phyloP scores from a whole-genome alignment of 495 filamentous ascomycete species.

The Margaritispora aquatica region DNA sequence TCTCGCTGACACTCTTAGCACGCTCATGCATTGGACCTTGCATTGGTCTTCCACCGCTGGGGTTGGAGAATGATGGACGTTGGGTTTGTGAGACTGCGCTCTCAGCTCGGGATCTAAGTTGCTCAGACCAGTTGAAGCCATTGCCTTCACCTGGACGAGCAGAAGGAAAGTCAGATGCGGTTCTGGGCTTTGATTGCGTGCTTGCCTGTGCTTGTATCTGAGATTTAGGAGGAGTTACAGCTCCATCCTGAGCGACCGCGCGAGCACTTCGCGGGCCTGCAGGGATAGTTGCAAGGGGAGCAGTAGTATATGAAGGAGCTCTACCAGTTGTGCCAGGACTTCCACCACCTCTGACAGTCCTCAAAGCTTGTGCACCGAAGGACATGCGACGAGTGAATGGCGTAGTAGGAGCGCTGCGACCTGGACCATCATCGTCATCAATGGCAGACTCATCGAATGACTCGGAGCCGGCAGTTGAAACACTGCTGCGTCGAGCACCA shows the following conservation, averaged over 20 bases:
- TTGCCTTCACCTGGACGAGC: constrained; percentile 65
- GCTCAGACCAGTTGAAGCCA: constrained; percentile 88
- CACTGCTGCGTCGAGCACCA: constrained; percentile 62
- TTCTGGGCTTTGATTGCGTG: constrained; percentile 45
- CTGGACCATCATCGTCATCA: constrained; percentile 63
- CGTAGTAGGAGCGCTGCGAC: constrained; percentile 50
- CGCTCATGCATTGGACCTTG: constrained; percentile 51
- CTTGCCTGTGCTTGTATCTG: constrained; percentile 43
- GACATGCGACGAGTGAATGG: constrained; percentile 85
- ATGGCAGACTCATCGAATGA: constrained; percentile 81
- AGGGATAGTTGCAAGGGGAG: constrained; percentile 30
- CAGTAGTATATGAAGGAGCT: constrained; percentile 21
- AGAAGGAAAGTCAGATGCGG: constrained; percentile 51
- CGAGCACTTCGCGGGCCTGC: constrained; percentile 24
- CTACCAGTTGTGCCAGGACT: constrained; percentile 49
- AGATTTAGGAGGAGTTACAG: constrained; percentile 19
- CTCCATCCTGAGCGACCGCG: constrained; percentile 9
- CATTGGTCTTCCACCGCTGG: constrained; percentile 4
- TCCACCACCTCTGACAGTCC: constrained; percentile 35
- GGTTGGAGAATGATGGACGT: constrained; percentile 32
- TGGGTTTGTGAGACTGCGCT: constrained; percentile 60
- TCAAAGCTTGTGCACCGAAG: constrained; percentile 81
- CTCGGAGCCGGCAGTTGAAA: constrained; percentile 65
- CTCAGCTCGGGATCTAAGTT: constrained; percentile 82
- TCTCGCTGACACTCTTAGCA: constrained; percentile 62